Evolutionary conservation across 495 filamentous ascomycete genomes (phyloP).

Genomic region (Daldinia vernicosa): DNA sequence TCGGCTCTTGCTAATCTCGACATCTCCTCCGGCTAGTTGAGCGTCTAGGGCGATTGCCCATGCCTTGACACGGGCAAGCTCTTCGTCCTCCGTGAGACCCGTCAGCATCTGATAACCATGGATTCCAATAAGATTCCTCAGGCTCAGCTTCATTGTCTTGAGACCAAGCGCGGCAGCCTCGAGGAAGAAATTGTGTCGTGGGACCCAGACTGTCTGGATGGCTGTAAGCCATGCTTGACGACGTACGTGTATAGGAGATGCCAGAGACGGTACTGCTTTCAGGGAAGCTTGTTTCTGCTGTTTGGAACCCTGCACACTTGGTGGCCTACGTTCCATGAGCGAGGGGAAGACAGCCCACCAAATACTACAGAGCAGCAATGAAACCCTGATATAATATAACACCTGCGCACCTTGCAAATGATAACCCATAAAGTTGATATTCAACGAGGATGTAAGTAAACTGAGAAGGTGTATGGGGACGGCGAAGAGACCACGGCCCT

Average conservation of each 20-base stretch:
- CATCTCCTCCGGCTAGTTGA: slow-evolving; percentile 92
- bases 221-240: slow-evolving; percentile 94
- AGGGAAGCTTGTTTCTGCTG: slow-evolving; percentile 49
- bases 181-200: slow-evolving; percentile 82
- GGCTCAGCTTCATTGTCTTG: slow-evolving; percentile 80
- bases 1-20: slow-evolving; percentile 86
- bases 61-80: slow-evolving; percentile 85
- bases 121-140: slow-evolving; percentile 81
- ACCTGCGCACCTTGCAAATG: slow-evolving; percentile 52
- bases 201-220: slow-evolving; percentile 94
- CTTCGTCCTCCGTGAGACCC: slow-evolving; percentile 84
- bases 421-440: slow-evolving; percentile 59
- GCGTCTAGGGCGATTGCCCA: slow-evolving; percentile 96
- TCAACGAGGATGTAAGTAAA: slow-evolving; percentile 50
- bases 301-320: slow-evolving; percentile 55
- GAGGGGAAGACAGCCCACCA: slow-evolving; percentile 74
- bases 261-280: slow-evolving; percentile 70
- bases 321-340: slow-evolving; percentile 62
- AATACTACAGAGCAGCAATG: slow-evolving; percentile 70
- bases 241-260: slow-evolving; percentile 85
- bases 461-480: slow-evolving; percentile 67
- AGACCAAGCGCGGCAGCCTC: slow-evolving; percentile 82
- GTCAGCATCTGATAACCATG: slow-evolving; percentile 78
- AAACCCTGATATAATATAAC: slow-evolving; percentile 63
- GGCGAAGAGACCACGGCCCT: slow-evolving; percentile 74